Evolutionary conservation across 2,329 filamentous ascomycete species (phyloP), one percentile per base, ranked within the genome.

Genomic region (Nemania serpens): DNA sequence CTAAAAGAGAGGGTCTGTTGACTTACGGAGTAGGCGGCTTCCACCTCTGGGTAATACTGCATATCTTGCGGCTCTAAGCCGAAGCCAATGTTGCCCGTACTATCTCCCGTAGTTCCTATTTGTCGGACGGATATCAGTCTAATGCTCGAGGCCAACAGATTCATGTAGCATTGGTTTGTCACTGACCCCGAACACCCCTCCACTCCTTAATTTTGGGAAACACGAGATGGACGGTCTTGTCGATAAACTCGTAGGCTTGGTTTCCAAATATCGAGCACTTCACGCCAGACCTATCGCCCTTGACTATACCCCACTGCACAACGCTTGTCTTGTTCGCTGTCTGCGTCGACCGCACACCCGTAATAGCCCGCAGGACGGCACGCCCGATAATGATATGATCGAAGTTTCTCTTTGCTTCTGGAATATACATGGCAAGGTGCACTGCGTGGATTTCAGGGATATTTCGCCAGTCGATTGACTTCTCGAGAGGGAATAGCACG

Each of bases 201-300:
- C 92, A 99, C 69, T 99, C 95, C 82, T 98, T 99, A 77, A 99
- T 96, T 73, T 88, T 91, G 41, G 95, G 95, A 74, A 98, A 83
- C 5, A 99, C 93, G 9, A 98, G 81, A 74, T 96, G 92, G 57
- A 98, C 82, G 68, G 93, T 81, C 80, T 97, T 97, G 71, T 94
- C 90, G 46, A 99, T 74, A 75, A 99, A 97, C 75, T 97, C 89
- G 65, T 91, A 91, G 71, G 96, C 95, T 61, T 89, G 84, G 74
- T 95, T 89, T 33, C 91, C 92, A 58, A 83, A 81, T 64, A 99
- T 78, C 25, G 91, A 89, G 51, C 86, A 88, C 72, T 94, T 97
- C 68, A 91, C 86, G 61, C 91, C 87, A 29, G 91, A 82, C 66
- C 88, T 84, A 73, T 89, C 87, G 47, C 90, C 90, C 70, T 87